Evolutionary conservation across 495 filamentous ascomycete species (phyloP).

Genomic region (Podospora pseudoanserina): DNA sequence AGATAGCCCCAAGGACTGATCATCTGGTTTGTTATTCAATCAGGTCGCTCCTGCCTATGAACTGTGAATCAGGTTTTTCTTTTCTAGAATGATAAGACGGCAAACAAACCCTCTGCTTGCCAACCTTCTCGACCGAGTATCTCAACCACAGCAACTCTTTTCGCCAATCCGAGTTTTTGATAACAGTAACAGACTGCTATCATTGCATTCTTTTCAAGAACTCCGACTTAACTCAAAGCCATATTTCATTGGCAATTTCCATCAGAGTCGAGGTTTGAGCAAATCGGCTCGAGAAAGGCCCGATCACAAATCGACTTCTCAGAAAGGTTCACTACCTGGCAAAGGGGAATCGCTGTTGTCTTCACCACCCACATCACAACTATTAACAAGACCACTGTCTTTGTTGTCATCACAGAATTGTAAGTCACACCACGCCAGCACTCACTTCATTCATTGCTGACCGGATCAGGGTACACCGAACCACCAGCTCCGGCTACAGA

Average conservation of each 20-base stretch:
- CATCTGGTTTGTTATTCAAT: background rate
- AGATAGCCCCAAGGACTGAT: background rate
- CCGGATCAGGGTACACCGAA: background rate
- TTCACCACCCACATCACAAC: background rate
- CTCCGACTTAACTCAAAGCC: background rate
- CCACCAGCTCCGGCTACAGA: background rate
- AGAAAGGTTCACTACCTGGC: background rate
- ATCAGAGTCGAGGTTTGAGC: background rate
- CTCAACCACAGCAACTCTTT: background rate
- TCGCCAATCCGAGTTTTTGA: background rate
- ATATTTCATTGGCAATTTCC: background rate
- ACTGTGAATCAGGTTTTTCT: background rate
- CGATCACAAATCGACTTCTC: background rate
- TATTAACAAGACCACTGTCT: background rate
- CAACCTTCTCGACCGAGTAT: background rate
- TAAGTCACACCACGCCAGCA: background rate
- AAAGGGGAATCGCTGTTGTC: background rate
- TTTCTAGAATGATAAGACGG: background rate
- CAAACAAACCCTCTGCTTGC: background rate
- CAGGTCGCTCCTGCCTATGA: background rate
- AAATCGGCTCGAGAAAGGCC: background rate
- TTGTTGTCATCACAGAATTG: background rate
- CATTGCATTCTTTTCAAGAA: background rate
- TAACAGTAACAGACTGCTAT: background rate
- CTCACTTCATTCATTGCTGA: background rate